Evolutionary conservation across 768 basidiomycete genomes (phyloP).

Genomic region (Suillus americanus): DNA sequence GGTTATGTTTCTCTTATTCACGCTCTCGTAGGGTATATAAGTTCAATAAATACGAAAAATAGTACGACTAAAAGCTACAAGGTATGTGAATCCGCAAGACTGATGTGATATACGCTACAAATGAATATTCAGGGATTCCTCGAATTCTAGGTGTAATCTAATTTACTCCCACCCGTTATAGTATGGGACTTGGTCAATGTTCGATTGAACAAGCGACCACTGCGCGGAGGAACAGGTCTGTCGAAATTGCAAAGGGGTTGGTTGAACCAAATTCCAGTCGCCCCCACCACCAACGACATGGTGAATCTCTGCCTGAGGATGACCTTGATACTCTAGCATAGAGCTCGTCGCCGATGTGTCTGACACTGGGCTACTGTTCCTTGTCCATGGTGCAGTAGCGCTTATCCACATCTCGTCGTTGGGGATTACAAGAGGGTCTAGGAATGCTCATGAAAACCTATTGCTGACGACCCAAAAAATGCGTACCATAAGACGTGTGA

Average conservation of each 20-base stretch:
- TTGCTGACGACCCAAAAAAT: background rate
- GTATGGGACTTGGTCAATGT: background rate
- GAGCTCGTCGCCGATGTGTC: slow-evolving; percentile 2
- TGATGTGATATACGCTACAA: background rate
- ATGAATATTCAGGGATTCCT: background rate
- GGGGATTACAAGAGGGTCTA: background rate
- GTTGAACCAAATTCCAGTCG: slow-evolving; percentile 2
- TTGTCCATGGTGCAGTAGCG: background rate
- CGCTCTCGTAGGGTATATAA: background rate
- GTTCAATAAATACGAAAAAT: background rate
- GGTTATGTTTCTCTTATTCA: background rate
- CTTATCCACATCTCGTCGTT: slow-evolving; percentile 1
- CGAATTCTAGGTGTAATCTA: background rate
- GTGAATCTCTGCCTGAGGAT: background rate
- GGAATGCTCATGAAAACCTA: background rate
- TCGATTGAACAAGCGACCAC: background rate
- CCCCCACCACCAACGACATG: background rate
- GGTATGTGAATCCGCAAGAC: background rate
- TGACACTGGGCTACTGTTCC: background rate
- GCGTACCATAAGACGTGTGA: background rate
- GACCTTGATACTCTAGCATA: background rate
- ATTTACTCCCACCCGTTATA: background rate
- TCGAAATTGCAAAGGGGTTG: slow-evolving; percentile 2
- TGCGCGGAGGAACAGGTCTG: background rate
- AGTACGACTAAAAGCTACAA: background rate